phyloP scores from a whole-genome alignment of 106 monocot genomes.

The Dactylorhiza incarnata region DNA sequence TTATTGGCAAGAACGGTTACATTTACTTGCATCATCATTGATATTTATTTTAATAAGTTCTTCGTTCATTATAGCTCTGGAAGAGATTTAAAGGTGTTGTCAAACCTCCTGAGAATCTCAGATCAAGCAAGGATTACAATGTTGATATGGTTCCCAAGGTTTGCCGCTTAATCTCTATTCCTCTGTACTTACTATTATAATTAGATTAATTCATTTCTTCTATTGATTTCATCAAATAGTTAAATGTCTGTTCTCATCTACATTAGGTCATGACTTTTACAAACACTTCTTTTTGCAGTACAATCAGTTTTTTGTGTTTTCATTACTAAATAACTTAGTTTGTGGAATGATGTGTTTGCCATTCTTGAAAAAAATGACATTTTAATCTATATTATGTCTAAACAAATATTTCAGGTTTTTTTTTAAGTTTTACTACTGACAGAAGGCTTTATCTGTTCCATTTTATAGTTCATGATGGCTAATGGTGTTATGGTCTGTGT shows the following conservation, averaged over 20 bases:
- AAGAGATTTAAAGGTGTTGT: slow-evolving; percentile 71
- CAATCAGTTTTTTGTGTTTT: not conserved
- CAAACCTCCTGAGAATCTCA: slow-evolving; percentile 57
- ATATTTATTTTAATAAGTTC: not conserved
- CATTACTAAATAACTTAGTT: not conserved
- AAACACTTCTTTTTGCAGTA: not conserved
- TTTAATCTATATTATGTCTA: not conserved
- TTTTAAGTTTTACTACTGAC: not conserved
- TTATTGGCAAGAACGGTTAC: not conserved
- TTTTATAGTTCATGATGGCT: slow-evolving; percentile 94
- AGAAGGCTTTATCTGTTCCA: not conserved
- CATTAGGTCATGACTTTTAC: not conserved
- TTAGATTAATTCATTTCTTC: not conserved
- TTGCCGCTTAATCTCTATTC: not conserved
- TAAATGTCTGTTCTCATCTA: not conserved
- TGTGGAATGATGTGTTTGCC: not conserved
- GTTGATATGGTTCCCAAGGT: slow-evolving; percentile 91
- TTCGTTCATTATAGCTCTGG: slow-evolving; percentile 56
- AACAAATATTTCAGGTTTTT: not conserved
- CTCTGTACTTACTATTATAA: not conserved
- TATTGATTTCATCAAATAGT: not conserved
- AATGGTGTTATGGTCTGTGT: slow-evolving; percentile 88
- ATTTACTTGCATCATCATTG: not conserved
- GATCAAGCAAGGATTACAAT: slow-evolving; percentile 75
- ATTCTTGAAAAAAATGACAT: not conserved